Conservation (phyloP, 371 early-diverging fungal species). For the Rhizomucor miehei region DNA sequence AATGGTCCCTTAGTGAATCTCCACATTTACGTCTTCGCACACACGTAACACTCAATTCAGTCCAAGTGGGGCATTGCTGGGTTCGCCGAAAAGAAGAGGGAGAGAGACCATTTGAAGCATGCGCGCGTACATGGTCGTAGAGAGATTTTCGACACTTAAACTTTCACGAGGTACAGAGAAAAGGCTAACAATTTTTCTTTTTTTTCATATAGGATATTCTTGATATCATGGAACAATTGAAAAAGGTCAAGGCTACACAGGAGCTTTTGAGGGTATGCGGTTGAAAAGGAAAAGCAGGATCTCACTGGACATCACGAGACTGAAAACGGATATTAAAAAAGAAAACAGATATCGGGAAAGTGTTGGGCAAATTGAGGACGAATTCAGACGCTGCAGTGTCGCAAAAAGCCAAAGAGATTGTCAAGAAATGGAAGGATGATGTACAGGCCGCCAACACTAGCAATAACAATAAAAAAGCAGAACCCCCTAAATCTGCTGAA, state of each 20-base stretch:
- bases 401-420: slow-evolving; percentile 62
- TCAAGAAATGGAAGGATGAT: slow-evolving; percentile 81
- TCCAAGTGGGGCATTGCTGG: too few species aligned
- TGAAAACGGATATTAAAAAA: slow-evolving; percentile 6
- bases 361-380: slow-evolving; percentile 68
- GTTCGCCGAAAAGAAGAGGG: too few species aligned
- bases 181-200: too few species aligned
- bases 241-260: slow-evolving; percentile 26
- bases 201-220: slow-evolving; percentile 20
- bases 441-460: slow-evolving; percentile 26
- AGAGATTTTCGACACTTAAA: too few species aligned
- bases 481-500: slow-evolving; percentile 17
- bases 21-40: too few species aligned
- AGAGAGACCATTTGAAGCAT: too few species aligned
- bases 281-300: not conserved
- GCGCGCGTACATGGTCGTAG: too few species aligned
- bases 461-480: slow-evolving; percentile 6
- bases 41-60: too few species aligned
- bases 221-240: slow-evolving; percentile 23
- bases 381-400: slow-evolving; percentile 58
- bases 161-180: too few species aligned
- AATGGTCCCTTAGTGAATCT: too few species aligned
- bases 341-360: slow-evolving; percentile 78
- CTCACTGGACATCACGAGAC: not conserved
- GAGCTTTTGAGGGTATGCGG: slow-evolving; percentile 30